Evolutionary conservation across 768 basidiomycete species (phyloP).

Genomic region (Coprinopsis cinerea): DNA sequence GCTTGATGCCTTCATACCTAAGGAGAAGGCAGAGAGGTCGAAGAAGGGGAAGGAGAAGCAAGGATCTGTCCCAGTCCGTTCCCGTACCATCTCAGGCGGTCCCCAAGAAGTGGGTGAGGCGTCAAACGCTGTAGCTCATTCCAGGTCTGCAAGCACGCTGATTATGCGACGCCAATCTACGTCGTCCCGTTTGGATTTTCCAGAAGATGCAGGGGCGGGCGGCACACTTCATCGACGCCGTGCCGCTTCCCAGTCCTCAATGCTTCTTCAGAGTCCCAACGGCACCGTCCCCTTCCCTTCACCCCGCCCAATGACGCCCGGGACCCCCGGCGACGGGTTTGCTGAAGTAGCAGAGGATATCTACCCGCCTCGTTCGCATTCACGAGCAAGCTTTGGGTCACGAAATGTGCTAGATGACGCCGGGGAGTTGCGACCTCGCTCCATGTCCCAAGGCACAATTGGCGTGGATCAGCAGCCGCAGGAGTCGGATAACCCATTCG

Average conservation of each 20-base stretch:
- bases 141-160: slow-evolving; percentile 61
- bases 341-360: neutral
- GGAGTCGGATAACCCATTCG: slow-evolving; percentile 68
- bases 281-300: slow-evolving; percentile 58
- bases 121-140: slow-evolving; percentile 34
- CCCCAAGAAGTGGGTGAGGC: slow-evolving; percentile 28
- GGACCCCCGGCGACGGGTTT: slow-evolving; percentile 29
- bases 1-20: slow-evolving; percentile 68
- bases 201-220: slow-evolving; percentile 16
- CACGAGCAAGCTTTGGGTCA: slow-evolving; percentile 47
- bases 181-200: slow-evolving; percentile 14
- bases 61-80: slow-evolving; percentile 30
- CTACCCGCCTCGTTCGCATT: slow-evolving; percentile 33
- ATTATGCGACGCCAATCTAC: slow-evolving; percentile 28
- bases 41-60: slow-evolving; percentile 40
- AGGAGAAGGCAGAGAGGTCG: slow-evolving; percentile 47
- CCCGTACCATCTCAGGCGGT: slow-evolving; percentile 37
- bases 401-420: slow-evolving; percentile 33
- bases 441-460: slow-evolving; percentile 35
- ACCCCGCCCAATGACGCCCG: slow-evolving; percentile 44
- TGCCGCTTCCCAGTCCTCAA: slow-evolving; percentile 47
- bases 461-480: slow-evolving; percentile 35
- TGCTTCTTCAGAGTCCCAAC: slow-evolving; percentile 27
- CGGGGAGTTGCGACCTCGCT: slow-evolving; percentile 20
- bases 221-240: slow-evolving; percentile 28